phyloP scores from a whole-genome alignment of 805 yeast species.

The Tetrapisispora nanseiensis region DNA sequence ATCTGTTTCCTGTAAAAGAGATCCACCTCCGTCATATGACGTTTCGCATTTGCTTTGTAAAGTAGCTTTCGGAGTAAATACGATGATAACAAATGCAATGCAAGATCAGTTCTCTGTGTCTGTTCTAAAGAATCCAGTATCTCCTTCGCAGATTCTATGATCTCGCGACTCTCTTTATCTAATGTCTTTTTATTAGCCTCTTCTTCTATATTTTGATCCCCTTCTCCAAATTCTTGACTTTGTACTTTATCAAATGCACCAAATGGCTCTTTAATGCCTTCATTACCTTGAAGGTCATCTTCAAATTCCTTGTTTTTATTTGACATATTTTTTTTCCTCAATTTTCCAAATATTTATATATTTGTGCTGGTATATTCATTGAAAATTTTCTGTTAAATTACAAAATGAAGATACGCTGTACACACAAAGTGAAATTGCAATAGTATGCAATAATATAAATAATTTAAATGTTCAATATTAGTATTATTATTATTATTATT shows the following conservation, averaged over 20 bases:
- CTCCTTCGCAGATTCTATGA: constrained; percentile 18
- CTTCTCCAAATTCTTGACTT: neutral
- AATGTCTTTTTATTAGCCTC: neutral
- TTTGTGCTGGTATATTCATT: neutral
- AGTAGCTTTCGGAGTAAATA: constrained; percentile 30
- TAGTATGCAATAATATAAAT: too few species aligned
- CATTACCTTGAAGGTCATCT: neutral
- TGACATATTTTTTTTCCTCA: neutral
- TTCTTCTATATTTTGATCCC: neutral
- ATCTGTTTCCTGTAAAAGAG: constrained; percentile 30
- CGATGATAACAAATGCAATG: constrained; percentile 55
- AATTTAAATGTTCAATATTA: too few species aligned
- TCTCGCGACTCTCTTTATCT: neutral
- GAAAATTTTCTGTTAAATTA: too few species aligned
- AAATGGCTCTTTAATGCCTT: neutral
- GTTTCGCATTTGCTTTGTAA: constrained; percentile 21
- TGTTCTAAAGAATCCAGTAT: constrained; percentile 37
- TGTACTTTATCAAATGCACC: neutral
- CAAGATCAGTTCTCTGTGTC: constrained; percentile 44
- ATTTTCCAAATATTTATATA: too few species aligned
- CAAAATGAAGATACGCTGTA: too few species aligned
- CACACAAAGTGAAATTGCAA: too few species aligned
- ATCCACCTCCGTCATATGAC: constrained; percentile 27
- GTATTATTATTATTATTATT: too few species aligned
- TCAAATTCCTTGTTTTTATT: neutral